Base-by-base conservation (phyloP, 768 basidiomycete species). In the Leccinum aurantiacum region DNA sequence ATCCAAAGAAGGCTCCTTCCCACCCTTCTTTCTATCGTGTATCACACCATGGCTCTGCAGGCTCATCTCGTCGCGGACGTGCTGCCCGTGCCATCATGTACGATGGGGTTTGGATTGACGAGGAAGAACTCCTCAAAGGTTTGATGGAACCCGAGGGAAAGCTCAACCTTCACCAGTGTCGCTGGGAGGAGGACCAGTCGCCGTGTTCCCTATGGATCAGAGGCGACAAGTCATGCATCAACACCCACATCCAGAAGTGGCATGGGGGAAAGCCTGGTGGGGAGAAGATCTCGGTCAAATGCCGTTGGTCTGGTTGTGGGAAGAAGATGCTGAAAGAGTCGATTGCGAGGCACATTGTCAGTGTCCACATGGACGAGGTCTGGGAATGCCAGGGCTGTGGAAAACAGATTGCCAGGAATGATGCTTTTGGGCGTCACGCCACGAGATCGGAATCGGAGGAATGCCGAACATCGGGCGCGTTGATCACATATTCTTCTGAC, bases 261-360 rank as follows among this genome's bases (percentile, higher is more conserved):
- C 68, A 70, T 2, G 53, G 61, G 35, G 60, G 54, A 2, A 38
- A 51, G 35, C 47, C 49, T 2, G 59, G 60, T 1, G 54, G 55
- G 3, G 67, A 66, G 29, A 69, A 67, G 25, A 4, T 7, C 5
- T 9, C 15, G 25, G 22, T 7, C 6, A 17, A 33, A 1, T 69
- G 67, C 47, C 38, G 31, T 17, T 67, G 67, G 67, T 46, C 55
- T 0, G 29, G 15, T n/a, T 72, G 69, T n/a, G 47, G 41, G 1
- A 53, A 56, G 48, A 44, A 4, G 2, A 72, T 72, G 66, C 19
- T 57, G 6, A 72, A 70, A 46, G 71, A 70, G 27, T 71, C 66
- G 14, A 51, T 70, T 4, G 25, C 50, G 2, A 57, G 71, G 2
- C 68, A 71, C 6, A 31, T 71, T 0, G 48, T 64, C 0, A 46